Evolutionary conservation across 345 rosid genomes (phyloP).

Genomic region (Bruguiera gymnorhiza): DNA sequence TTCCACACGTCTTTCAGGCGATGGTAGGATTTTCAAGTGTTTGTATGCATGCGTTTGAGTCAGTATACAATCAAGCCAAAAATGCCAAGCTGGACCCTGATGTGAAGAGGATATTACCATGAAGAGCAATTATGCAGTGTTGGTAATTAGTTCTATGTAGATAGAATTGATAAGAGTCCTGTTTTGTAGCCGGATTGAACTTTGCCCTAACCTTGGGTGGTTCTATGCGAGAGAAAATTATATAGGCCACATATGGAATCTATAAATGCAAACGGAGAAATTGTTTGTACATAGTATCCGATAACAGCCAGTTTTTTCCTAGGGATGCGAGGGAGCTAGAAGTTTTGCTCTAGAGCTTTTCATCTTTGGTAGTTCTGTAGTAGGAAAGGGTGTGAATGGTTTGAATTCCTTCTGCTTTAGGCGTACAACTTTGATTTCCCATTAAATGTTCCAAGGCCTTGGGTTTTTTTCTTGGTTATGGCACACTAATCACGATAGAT

Average conservation of each 20-base stretch:
- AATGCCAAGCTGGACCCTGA: slow-evolving; percentile 42
- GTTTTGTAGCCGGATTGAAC: slow-evolving; percentile 11
- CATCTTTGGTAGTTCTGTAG: not conserved
- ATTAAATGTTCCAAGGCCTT: not conserved
- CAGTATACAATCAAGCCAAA: slow-evolving; percentile 73
- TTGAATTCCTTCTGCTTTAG: not conserved
- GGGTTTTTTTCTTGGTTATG: too few species aligned
- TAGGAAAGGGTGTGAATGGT: slow-evolving; percentile 4
- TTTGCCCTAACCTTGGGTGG: not conserved
- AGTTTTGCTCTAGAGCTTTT: slow-evolving; percentile 14
- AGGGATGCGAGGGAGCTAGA: not conserved
- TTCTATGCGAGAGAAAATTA: not conserved
- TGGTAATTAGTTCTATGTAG: slow-evolving; percentile 6
- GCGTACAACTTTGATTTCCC: not conserved
- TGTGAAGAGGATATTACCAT: slow-evolving; percentile 49
- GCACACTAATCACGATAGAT: too few species aligned
- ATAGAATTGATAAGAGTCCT: slow-evolving; percentile 17
- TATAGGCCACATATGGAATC: not conserved
- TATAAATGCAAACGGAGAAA: not conserved
- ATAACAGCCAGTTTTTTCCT: not conserved
- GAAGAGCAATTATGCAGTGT: slow-evolving; percentile 3
- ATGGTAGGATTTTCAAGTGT: slow-evolving; percentile 91
- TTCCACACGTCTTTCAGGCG: slow-evolving; percentile 87
- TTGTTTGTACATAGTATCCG: not conserved
- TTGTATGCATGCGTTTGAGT: slow-evolving; percentile 83